Evolutionary conservation across 2,329 filamentous ascomycete genomes (phyloP).

Genomic region (Rhexocercosporidium sp.): DNA sequence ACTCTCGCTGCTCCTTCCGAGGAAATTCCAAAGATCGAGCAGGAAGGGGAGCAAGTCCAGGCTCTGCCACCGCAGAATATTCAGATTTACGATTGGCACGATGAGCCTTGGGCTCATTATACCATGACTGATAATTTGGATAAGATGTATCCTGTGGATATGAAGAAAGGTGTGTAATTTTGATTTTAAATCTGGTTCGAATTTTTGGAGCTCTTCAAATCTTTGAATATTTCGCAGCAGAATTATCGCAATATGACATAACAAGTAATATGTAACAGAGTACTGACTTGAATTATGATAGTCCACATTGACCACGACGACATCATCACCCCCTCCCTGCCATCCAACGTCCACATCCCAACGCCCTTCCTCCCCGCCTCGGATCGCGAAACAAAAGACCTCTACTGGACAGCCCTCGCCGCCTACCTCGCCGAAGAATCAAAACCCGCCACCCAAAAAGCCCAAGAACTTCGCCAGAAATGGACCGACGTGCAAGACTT

Average conservation of each 20-base stretch:
- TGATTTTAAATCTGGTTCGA: background rate
- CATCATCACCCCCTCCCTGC: background rate
- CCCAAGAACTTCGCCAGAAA: background rate
- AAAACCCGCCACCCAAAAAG: background rate
- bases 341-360: conserved; percentile 2
- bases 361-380: background rate
- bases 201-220: background rate
- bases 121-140: background rate
- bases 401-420: background rate
- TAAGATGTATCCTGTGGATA: background rate
- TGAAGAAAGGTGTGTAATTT: background rate
- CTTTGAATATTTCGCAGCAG: background rate
- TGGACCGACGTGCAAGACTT: conserved; percentile 7
- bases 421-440: background rate
- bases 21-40: background rate
- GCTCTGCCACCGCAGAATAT: background rate
- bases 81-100: background rate
- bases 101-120: background rate
- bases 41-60: background rate
- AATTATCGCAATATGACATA: background rate
- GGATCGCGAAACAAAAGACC: background rate
- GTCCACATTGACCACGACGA: conserved; percentile 9
- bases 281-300: background rate
- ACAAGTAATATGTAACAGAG: background rate
- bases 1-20: background rate